phyloP scores from a whole-genome alignment of 2,329 filamentous ascomycete genomes.

The Trichoderma simmonsii region DNA sequence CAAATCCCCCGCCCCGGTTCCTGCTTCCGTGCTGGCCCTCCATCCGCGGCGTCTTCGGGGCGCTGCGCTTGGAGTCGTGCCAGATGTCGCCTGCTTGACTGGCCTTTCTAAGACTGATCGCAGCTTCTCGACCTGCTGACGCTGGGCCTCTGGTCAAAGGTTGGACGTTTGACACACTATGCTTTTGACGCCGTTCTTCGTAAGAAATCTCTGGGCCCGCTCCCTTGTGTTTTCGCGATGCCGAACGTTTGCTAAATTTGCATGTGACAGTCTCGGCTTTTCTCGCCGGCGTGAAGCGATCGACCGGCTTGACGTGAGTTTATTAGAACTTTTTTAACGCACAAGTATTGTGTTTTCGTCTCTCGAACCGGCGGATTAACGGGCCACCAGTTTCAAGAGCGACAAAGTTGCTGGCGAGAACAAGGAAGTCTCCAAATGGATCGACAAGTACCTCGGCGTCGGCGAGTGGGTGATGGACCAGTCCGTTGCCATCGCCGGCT shows the following conservation, averaged over 20 bases:
- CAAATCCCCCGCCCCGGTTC: conserved; percentile 2
- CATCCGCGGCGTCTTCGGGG: not conserved
- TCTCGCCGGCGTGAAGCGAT: conserved; percentile 94
- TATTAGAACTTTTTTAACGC: not conserved
- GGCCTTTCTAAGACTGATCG: conserved; percentile 36
- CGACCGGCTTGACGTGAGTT: conserved; percentile 94
- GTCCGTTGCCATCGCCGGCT: conserved; percentile 85
- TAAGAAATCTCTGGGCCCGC: conserved; percentile 43
- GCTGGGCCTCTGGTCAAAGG: conserved; percentile 70
- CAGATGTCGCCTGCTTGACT: conserved; percentile 24
- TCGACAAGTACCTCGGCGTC: conserved; percentile 88
- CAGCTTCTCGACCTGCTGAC: conserved; percentile 66
- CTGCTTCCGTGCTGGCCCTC: conserved; percentile 12
- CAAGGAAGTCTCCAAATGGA: conserved; percentile 80
- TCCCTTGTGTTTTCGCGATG: not conserved
- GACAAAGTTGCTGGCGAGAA: conserved; percentile 77
- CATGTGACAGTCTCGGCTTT: conserved; percentile 76
- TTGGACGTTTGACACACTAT: conserved; percentile 91
- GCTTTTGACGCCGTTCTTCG: conserved; percentile 92
- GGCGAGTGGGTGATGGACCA: conserved; percentile 99
- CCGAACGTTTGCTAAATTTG: not conserved
- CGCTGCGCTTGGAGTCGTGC: conserved; percentile 23
- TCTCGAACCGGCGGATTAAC: conserved; percentile 24
- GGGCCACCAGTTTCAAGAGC: conserved; percentile 72
- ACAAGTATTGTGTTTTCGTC: not conserved